Base-by-base conservation (phyloP, 2,329 filamentous ascomycete genomes). In the Neonectria magnoliae region DNA sequence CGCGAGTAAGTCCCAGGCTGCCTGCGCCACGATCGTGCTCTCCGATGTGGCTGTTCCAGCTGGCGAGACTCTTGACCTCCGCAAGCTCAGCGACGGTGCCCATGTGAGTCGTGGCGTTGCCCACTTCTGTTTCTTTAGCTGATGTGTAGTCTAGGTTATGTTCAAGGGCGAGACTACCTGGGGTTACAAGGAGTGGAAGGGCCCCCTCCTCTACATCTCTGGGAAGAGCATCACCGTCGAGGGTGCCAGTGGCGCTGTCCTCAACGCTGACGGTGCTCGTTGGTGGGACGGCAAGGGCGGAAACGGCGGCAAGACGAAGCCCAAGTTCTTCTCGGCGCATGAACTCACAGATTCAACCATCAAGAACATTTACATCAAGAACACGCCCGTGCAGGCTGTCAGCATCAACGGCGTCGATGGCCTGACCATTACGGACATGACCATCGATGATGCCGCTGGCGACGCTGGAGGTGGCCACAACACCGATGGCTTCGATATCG, bases 141-240 rank as follows among this genome's bases (percentile, higher is more conserved):
- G 41, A 66, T 25, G 18, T 11, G 0, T 4, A n/a, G 18, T 27
- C 10, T 16, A 70, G 68, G 68, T 91, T 66, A 87, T 85, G 70
- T 92, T 92, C 77, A 76, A 87, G 60, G 90, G 90, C 45, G 86
- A 81, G 18, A 92, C 90, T 18, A 88, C 85, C 57, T 92, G 89
- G 72, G 89, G 82, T 20, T 91, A 90, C 79, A 80, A 87, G 67
- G 85, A 90, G 71, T 92, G 89, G 90, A 75, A 76, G 1, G 90
- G 90, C 0, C 90, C 90, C 36, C 81, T 92, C 10, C 83, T 92
- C 71, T 83, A 83, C 27, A 81, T 91, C 66, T 85, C 84, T 2
- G 90, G 90, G 50, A 85, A 77, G 41, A 79, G 81, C 65, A 83
- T 90, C 68, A 82, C 81, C 27, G 81, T 91, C 44, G 80, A 80